These are phyloP conservation scores for Mortierella alpina DNA, from an alignment of 192 early-diverging fungal species.

Conservation along the genomic window DNA sequence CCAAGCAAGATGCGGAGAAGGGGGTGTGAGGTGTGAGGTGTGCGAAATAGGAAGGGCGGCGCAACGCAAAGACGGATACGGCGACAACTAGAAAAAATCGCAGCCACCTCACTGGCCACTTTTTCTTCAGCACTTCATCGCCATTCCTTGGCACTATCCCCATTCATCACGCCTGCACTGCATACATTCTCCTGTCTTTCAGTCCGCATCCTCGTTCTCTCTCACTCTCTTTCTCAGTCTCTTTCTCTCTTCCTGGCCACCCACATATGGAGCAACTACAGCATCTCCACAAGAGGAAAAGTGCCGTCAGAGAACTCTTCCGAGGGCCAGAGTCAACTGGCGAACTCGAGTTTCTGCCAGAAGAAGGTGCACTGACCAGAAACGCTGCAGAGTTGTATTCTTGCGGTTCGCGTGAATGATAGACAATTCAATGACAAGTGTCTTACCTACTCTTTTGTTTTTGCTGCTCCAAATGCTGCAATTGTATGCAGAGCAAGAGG, in stretches of 20 bases:
- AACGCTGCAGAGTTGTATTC: too few species aligned
- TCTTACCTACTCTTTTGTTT: not conserved
- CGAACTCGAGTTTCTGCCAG: slow-evolving; percentile 28
- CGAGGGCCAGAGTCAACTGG: not conserved
- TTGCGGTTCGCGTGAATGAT: too few species aligned
- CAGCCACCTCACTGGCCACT: slow-evolving; percentile 3
- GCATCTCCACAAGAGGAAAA: slow-evolving; percentile 14
- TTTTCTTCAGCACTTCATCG: not conserved
- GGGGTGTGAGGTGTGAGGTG: not conserved
- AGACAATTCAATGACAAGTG: too few species aligned
- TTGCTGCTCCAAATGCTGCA: not conserved
- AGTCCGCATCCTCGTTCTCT: not conserved
- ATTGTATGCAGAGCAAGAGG: slow-evolving; percentile 30
- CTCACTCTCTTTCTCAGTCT: not conserved
- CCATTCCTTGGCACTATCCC: not conserved
- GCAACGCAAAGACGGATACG: not conserved
- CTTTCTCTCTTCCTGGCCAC: not conserved
- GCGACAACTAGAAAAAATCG: not conserved
- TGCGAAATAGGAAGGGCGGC: not conserved
- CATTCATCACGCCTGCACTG: not conserved
- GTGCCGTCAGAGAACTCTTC: slow-evolving; percentile 28
- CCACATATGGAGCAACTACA: slow-evolving; percentile 23
- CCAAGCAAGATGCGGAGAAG: not conserved
- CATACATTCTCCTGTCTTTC: not conserved
- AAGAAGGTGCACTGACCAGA: slow-evolving; percentile 24